Conservation (phyloP, 805 yeast species). For the Alloascoidea hylecoeti region DNA sequence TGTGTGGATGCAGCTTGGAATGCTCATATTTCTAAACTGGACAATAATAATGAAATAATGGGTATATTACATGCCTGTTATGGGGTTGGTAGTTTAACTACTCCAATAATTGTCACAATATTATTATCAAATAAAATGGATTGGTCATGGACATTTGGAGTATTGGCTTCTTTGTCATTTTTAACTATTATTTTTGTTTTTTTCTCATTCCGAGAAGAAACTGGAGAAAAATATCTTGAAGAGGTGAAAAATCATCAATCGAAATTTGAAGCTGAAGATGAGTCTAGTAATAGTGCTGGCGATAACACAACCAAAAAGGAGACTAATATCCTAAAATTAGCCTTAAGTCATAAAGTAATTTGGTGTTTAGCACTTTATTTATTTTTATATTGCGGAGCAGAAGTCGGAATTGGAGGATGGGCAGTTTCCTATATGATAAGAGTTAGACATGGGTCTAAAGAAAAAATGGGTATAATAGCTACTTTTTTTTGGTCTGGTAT, state of each 20-base stretch:
- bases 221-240: too few relatives aligned
- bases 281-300: too few relatives aligned
- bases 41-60: slow-evolving; percentile 40
- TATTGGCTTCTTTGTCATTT: too few relatives aligned
- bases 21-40: slow-evolving; percentile 30
- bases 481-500: slow-evolving; percentile 65
- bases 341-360: too few relatives aligned
- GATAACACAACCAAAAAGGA: too few relatives aligned
- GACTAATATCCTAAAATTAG: too few relatives aligned
- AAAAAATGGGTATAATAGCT: slow-evolving; percentile 43
- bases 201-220: too few relatives aligned
- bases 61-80: slow-evolving; percentile 56
- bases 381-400: slow-evolving; percentile 55
- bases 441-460: slow-evolving; percentile 32
- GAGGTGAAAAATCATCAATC: too few relatives aligned
- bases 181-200: too few relatives aligned
- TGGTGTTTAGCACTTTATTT: slow-evolving; percentile 38
- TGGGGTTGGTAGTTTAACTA: slow-evolving; percentile 58
- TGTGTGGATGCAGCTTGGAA: slow-evolving; percentile 39
- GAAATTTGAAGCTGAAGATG: too few relatives aligned
- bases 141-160: too few relatives aligned
- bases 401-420: slow-evolving; percentile 62
- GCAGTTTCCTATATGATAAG: slow-evolving; percentile 44
- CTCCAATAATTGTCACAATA: slow-evolving; percentile 60
- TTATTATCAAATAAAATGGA: too few relatives aligned